Base-by-base conservation (phyloP, 1,139 yeast genomes). In the Protomyces arabidopsidicola region DNA sequence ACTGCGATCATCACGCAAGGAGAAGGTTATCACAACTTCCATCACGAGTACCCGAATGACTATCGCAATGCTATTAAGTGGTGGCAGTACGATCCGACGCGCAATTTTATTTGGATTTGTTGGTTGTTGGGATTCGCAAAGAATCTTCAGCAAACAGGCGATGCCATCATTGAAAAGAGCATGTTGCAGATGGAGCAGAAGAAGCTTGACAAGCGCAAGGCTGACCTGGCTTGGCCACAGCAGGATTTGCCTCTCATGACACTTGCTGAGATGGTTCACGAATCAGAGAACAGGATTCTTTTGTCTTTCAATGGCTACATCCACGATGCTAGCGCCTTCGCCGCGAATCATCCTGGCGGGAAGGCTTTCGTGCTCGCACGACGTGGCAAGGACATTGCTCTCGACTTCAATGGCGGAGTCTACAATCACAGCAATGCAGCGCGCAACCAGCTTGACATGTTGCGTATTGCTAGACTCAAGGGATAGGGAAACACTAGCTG, bases 81-180 rank as follows among this genome's bases (percentile, higher is more conserved):
- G 98, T 93, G 88, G 81, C 98, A 93, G 82, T 93, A 87, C 77
- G 98, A 93, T 76, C 98, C 98, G 70, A 93, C 98, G 70, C 95
- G 93, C 82, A 74, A 86, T 66, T 74, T 84, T 68, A 91, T 93
- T 75, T 90, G 84, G 81, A 56, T 76, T 50, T 77, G 83, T 72
- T 87, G 90, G 65, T 83, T 86, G 75, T 70, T 91, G 51, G 98
- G 98, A 36, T 79, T 93, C 66, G 91, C 98, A 54, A 88, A 84
- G 80, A 88, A 90, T 80, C 82, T 93, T 79, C 91, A 91, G 79
- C 88, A 87, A 63, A 93, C 93, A 77, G 88, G 97, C 34, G 95
- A 88, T 76, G 90, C 91, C 74, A 97, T 97, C 65, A 93, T 93
- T 74, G 95, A 91, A 75, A 98, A 93, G 78, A 98, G 98, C 70